Percentiles rank a stretch among this genome's conserved stretches.
Conservation (phyloP, 2,329 filamentous ascomycete genomes). For the Colletotrichum chrysophilum region DNA sequence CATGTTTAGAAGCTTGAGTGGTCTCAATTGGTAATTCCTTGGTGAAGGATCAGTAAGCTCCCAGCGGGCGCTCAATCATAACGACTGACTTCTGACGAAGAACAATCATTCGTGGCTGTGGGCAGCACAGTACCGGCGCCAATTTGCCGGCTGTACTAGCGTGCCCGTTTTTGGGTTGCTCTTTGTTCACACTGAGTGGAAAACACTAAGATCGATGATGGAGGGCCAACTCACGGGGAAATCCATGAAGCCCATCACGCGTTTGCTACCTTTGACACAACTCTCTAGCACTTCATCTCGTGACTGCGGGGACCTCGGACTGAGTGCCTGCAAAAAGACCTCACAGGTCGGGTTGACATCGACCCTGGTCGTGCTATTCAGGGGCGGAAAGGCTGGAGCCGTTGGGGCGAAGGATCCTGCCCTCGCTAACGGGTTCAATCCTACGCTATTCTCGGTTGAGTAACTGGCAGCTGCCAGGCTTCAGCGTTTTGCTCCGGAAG, state of each 20-base stretch:
- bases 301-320: neutral
- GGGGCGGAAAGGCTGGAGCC: neutral
- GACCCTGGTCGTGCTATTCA: neutral
- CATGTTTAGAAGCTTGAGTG: neutral
- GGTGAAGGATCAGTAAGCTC: neutral
- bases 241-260: neutral
- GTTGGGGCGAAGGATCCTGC: neutral
- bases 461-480: neutral
- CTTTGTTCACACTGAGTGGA: neutral
- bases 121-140: neutral
- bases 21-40: neutral
- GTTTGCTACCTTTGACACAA: neutral
- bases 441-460: neutral
- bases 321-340: neutral
- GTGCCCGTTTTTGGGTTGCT: neutral
- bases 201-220: neutral
- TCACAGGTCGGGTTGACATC: neutral
- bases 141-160: neutral
- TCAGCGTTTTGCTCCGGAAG: neutral
- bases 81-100: neutral
- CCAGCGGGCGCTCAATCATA: neutral
- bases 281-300: neutral
- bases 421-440: neutral
- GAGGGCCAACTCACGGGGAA: neutral
- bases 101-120: neutral